Base-by-base conservation (phyloP, 257 asterid species). In the Scutellaria barbata region DNA sequence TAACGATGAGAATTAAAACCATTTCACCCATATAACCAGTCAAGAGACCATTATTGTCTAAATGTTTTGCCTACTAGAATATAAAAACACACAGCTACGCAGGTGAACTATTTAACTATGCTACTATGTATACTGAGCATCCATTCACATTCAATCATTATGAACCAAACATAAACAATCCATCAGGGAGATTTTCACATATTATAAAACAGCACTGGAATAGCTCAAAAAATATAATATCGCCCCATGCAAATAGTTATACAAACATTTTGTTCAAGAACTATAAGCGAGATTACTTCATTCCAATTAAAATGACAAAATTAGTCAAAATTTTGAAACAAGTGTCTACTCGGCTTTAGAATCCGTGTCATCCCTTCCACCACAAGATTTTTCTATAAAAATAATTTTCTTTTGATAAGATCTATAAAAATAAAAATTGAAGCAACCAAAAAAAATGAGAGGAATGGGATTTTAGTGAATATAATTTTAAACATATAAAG, bases 121-220 rank as follows among this genome's bases (percentile, higher is more conserved):
- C 40, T 66, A 50, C 59, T 33, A 30, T 30, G 61, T 41, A 9
- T 64, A 70, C 55, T 48, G 4, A 16, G 35, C 35, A 30, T 30
- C 43, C 35, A 65, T 55, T 17, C 71, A 59, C 53, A 50, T 52
- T 48, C 56, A 61, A 48, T 48, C 43, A 22, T 58, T 60, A 41
- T 20, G 45, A 51, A 58, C 54, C 55, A 43, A 41, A 76, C 1
- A 50, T 17, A 35, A 39, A 13, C 33, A 20, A 8, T 30, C 42
- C 9, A 17, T 10, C 37, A 14, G 39, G 2, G 8, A 40, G 41
- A 5, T 35, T 61, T 62, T 3, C 16, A 58, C 22, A n/a, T 12
- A 50, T 8, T 48, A 58, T 13, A 48, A 10, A 4, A 6, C 65
- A 7, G 25, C 41, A 46, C 47, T 18, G 17, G 55, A 58, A 51